Conservation (phyloP, 2,329 filamentous ascomycete genomes). For the Pestalotiopsis sp. region DNA sequence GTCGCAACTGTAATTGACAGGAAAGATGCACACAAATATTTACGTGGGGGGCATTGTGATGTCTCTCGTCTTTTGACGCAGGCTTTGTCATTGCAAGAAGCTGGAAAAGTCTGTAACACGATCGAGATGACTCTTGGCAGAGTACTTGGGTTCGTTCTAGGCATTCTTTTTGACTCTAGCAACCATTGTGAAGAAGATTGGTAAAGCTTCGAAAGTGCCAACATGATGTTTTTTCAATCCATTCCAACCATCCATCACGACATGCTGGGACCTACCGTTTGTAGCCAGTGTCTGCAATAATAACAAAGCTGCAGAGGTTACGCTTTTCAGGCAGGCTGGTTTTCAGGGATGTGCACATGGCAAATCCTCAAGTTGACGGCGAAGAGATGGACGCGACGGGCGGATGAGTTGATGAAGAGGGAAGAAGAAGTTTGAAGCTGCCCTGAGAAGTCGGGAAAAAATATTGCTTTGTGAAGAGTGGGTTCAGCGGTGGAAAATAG, state of each 20-base stretch:
- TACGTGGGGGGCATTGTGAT: conserved; percentile 34
- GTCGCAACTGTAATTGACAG: not conserved
- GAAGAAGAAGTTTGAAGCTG: not conserved
- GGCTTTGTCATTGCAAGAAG: conserved; percentile 73
- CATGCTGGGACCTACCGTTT: not conserved
- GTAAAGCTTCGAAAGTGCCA: conserved; percentile 95
- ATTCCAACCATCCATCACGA: not conserved
- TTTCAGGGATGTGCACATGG: not conserved
- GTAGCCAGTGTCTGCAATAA: not conserved
- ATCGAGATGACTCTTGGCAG: conserved; percentile 90
- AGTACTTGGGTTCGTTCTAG: conserved; percentile 77
- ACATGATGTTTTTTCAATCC: not conserved
- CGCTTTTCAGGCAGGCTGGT: too few relatives aligned
- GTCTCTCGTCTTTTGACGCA: conserved; percentile 90
- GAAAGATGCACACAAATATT: not conserved
- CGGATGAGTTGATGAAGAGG: not conserved
- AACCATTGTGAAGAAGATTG: conserved; percentile 69
- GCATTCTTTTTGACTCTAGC: conserved; percentile 85
- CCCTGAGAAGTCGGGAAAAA: not conserved
- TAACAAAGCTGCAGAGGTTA: not conserved
- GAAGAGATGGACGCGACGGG: not conserved
- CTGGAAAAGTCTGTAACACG: conserved; percentile 86
- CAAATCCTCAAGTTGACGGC: not conserved
- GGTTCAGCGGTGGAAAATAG: not conserved
- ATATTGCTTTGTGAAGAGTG: not conserved